These are phyloP conservation scores for Schoenoplectus triqueter DNA, from an alignment of 202 grass and related monocot species.

Conservation along the genomic window DNA sequence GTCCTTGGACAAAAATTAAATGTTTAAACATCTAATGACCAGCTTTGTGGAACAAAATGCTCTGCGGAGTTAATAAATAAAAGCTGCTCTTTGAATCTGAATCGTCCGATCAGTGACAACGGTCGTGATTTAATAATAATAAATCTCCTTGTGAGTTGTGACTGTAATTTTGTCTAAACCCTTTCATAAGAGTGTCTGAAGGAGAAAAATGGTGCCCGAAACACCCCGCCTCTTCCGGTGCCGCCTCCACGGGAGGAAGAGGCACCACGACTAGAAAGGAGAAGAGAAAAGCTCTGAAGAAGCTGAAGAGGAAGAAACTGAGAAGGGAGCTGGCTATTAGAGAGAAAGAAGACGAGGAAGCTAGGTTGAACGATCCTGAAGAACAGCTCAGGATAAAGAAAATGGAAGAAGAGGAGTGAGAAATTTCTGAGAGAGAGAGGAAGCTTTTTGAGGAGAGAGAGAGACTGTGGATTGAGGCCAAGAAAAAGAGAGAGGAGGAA, in stretches of 20 bases:
- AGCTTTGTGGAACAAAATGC: too few species aligned
- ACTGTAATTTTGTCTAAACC: too few species aligned
- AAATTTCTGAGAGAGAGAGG: slow-evolving; percentile 58
- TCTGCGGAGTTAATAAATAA: too few species aligned
- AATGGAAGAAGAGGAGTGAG: slow-evolving; percentile 57
- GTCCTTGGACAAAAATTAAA: too few species aligned
- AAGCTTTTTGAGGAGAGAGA: slow-evolving; percentile 78
- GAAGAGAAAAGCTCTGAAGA: slow-evolving; percentile 67
- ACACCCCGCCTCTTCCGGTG: not conserved
- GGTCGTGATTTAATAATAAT: too few species aligned
- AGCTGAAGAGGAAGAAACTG: slow-evolving; percentile 61
- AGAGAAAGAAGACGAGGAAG: slow-evolving; percentile 56
- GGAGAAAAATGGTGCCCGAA: slow-evolving; percentile 14
- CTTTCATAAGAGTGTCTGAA: not conserved
- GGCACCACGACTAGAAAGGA: slow-evolving; percentile 52
- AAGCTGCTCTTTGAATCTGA: too few species aligned
- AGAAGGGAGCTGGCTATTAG: slow-evolving; percentile 56
- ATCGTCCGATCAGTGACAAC: too few species aligned
- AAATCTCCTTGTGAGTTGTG: too few species aligned
- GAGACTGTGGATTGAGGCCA: slow-evolving; percentile 69
- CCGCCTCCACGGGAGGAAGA: not conserved
- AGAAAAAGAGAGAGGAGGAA: slow-evolving; percentile 41
- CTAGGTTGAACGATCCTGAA: slow-evolving; percentile 56
- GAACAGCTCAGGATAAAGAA: slow-evolving; percentile 58
- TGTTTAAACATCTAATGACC: too few species aligned